Evolutionary conservation across 805 yeast species (phyloP).

Genomic region (Soucietia sequanensis): DNA sequence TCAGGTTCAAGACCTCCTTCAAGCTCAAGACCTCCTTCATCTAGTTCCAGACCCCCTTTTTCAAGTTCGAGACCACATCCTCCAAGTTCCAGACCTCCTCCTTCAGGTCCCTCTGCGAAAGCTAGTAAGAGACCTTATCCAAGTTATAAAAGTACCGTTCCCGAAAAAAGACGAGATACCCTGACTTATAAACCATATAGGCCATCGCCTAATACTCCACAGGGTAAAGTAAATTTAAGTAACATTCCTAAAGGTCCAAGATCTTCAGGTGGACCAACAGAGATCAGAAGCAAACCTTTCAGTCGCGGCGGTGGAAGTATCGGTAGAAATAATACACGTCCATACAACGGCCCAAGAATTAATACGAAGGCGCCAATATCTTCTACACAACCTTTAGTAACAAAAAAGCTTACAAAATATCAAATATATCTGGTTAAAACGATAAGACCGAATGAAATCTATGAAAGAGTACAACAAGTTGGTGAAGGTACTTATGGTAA

Average conservation of each 20-base stretch:
- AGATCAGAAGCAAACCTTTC: no score
- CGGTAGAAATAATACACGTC: neutral
- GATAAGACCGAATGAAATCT: slow-evolving; percentile 38
- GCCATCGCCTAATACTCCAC: slow-evolving; percentile 2
- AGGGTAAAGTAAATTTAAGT: slow-evolving; percentile 5
- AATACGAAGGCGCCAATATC: neutral
- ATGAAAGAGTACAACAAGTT: slow-evolving; percentile 78
- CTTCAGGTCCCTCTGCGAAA: slow-evolving; percentile 6
- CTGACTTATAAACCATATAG: slow-evolving; percentile 4
- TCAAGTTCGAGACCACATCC: no score
- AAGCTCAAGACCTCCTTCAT: neutral
- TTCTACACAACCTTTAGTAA: slow-evolving; percentile 5
- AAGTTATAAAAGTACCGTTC: neutral
- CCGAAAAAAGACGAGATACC: slow-evolving; percentile 8
- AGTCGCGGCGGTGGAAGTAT: no score
- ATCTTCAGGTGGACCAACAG: slow-evolving; percentile 1
- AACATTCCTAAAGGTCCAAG: slow-evolving; percentile 13
- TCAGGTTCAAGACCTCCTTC: neutral
- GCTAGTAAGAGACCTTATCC: slow-evolving; percentile 1
- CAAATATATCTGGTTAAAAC: slow-evolving; percentile 36
- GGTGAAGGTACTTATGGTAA: slow-evolving; percentile 99
- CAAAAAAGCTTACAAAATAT: slow-evolving; percentile 17
- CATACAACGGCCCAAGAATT: neutral
- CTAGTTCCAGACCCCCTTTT: no score
- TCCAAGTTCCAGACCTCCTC: slow-evolving; percentile 6